Base-by-base conservation (phyloP, 495 filamentous ascomycete species). In the Daldinia childiae region DNA sequence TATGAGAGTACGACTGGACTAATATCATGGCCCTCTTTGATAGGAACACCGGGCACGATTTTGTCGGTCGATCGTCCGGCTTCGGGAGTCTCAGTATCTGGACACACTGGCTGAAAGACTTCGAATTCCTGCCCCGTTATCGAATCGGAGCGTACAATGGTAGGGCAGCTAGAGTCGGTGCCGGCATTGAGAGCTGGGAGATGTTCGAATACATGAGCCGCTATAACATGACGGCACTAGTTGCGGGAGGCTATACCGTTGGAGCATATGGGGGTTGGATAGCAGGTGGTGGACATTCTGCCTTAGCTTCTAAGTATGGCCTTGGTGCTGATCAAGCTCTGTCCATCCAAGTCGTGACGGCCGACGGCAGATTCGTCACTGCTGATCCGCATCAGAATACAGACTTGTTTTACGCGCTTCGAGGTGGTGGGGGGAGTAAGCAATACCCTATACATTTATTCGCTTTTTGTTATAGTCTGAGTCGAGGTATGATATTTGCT, bases 31-130 rank as follows among this genome's bases (percentile, higher is more conserved):
- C 26, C 14, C 85, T 30, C 77, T 83, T 82, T 0, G 76, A 86
- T 58, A 90, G 89, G 77, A 91, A 90, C 62, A 92, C 90, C 1
- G 90, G 90, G 21, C 90, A 92, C 62, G 89, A 91, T 71, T 90
- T 87, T 75, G 77, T 77, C 41, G 88, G 87, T 30, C 88, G 87
- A 66, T 85, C 78, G 4, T 66, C 68, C 2, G 84, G 87, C 45
- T 81, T 83, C 14, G 87, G 87, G 27, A 82, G 86, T 6, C 74
- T 90, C 11, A 81, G 82, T 51, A 79, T 90, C 59, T 90, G 88
- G 87, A 90, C 88, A 0, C 88, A 85, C 76, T 77, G 79, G 55
- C 61, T 86, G 48, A 82, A 87, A 58, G 77, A 78, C 39, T 79
- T 82, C 21, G 70, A 85, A 17, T 78, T 80, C 41, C 51, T 74